phyloP scores from a whole-genome alignment of 2,329 filamentous ascomycete species.

The Diplodia scrobiculata region DNA sequence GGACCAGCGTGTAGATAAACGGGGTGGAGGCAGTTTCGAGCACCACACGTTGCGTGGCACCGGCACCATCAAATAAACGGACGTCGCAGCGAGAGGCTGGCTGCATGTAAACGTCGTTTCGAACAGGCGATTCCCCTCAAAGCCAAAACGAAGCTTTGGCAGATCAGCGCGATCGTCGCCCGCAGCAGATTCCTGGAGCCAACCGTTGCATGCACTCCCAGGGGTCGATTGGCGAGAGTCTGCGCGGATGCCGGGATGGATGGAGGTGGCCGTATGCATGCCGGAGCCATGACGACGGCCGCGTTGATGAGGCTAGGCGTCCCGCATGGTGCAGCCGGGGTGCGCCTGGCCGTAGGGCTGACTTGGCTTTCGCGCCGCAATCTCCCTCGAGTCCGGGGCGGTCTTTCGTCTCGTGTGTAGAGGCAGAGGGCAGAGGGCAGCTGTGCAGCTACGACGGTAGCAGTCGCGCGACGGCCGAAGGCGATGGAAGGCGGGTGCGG shows the following conservation, averaged over 20 bases:
- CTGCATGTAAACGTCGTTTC: background rate
- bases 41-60: background rate
- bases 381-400: background rate
- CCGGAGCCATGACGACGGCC: background rate
- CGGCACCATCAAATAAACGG: background rate
- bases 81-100: background rate
- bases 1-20: background rate
- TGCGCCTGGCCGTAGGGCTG: constrained; percentile 12
- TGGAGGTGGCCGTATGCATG: too few relatives aligned
- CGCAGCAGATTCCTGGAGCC: background rate
- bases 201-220: background rate
- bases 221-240: background rate
- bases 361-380: background rate
- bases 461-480: background rate
- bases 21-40: background rate
- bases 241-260: background rate
- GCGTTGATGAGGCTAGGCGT: background rate
- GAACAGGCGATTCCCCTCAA: background rate
- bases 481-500: background rate
- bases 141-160: background rate
- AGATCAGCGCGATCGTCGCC: background rate
- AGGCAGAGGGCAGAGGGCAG: background rate
- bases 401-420: background rate
- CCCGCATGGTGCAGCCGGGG: background rate
- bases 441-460: background rate